Base-by-base conservation (phyloP, 2,329 filamentous ascomycete species). In the Microdochium bolleyi region DNA sequence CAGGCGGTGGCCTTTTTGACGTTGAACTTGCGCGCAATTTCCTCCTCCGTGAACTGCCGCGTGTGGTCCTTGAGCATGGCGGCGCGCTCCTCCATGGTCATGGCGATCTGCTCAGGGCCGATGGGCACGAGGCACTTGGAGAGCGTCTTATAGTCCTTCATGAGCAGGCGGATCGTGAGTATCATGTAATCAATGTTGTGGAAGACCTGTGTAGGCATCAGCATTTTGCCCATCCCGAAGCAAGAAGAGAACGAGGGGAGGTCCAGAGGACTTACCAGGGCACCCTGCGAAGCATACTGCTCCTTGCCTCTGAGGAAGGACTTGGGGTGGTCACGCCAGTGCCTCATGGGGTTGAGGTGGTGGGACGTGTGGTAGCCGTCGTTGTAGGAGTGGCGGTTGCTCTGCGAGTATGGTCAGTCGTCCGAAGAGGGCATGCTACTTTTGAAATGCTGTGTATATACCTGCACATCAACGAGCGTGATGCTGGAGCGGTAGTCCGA, bases 301-400 rank as follows among this genome's bases (percentile, higher is more conserved):
- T 79, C 70, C 67, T 89, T 90, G 48, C 83, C 79, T 59, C 83
- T 77, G 2, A 92, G 71, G 67, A 92, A 90, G 7, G 87, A 80
- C 13, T 83, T 74, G 0, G 88, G 88, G 60, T 92, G 88, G 21
- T 92, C 86, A 53, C 88, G 83, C 88, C 88, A 92, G 71, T 92
- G 89, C 1, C 88, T 82, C 25, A 81, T 77, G 0, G 87, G 88
- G 68, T 91, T 89, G 51, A 91, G 79, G 61, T 91, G 88, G 63
- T 91, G 88, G 19, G 86, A 89, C 7, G 87, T 91, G 68, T 91
- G 87, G 67, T 90, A 91, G 57, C 88, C 88, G 61, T 91, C 88
- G 60, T 92, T 91, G 77, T 85, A 91, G 71, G 86, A 92, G 68
- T 85, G 85, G 34, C 88, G 85, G 67, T 92, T 92, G 68, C 84